Percentiles rank a stretch among this genome's conserved stretches.
phyloP scores from a whole-genome alignment of 2,329 filamentous ascomycete genomes.

The Diaporthe citrichinensis region DNA sequence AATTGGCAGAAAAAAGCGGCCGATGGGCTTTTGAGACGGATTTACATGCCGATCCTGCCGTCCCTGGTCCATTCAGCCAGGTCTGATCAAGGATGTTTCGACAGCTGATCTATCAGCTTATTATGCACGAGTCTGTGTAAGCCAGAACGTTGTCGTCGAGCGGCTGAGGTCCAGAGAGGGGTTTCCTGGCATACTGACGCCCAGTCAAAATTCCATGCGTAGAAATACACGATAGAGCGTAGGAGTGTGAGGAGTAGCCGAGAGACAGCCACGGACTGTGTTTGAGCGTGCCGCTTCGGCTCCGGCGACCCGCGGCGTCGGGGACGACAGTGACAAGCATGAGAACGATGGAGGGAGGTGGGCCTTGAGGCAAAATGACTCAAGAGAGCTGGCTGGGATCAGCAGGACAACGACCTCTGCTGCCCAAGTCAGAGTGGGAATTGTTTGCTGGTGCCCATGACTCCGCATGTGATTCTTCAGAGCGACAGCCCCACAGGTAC shows the following conservation, averaged over 20 bases:
- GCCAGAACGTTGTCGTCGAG: not conserved
- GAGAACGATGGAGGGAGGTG: conserved; percentile 27
- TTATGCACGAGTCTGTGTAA: conserved; percentile 28
- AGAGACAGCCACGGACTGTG: not conserved
- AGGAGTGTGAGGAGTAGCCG: not conserved
- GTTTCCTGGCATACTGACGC: not conserved
- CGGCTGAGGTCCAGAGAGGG: not conserved
- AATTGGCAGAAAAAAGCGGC: conserved; percentile 27
- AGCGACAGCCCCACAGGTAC: not conserved
- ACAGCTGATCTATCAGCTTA: conserved; percentile 34
- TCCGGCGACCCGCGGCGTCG: conserved; percentile 27
- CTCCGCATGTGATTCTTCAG: conserved; percentile 29
- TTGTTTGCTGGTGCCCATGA: conserved; percentile 10
- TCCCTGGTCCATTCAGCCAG: conserved; percentile 31
- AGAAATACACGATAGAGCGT: not conserved
- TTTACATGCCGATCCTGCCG: conserved; percentile 39
- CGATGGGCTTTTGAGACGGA: conserved; percentile 28
- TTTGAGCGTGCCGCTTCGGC: conserved; percentile 27
- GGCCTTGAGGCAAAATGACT: conserved; percentile 28
- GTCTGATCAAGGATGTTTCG: conserved; percentile 28
- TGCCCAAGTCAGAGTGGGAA: conserved; percentile 27
- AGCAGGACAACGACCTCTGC: not conserved
- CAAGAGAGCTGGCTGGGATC: conserved; percentile 29
- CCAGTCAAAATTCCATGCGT: not conserved
- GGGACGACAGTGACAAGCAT: conserved; percentile 22